Evolutionary conservation across 192 early-diverging fungal genomes (phyloP).

Genomic region (Coemansia sp.): DNA sequence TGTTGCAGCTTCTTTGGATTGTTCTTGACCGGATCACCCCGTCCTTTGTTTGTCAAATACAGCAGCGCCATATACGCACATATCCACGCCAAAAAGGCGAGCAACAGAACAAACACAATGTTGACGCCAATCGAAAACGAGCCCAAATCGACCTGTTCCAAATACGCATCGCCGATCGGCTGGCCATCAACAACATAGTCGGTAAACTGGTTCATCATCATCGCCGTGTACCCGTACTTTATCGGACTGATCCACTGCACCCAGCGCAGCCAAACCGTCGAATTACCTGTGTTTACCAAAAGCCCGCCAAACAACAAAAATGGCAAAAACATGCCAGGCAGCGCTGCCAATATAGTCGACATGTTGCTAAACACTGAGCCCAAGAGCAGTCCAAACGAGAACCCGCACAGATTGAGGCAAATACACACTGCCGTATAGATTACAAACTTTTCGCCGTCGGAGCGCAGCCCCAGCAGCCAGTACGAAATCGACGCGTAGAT

Average conservation of each 20-base stretch:
- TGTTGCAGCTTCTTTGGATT: constrained; percentile 6
- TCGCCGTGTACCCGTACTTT: constrained; percentile 60
- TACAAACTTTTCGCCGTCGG: constrained; percentile 44
- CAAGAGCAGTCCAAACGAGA: constrained; percentile 55
- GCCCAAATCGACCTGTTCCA: constrained; percentile 33
- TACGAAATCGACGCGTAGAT: constrained; percentile 52
- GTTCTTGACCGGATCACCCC: constrained; percentile 4
- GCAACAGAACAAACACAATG: constrained; percentile 25
- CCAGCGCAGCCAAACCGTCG: constrained; percentile 58
- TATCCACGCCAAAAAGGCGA: constrained; percentile 24
- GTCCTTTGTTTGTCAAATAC: constrained; percentile 16
- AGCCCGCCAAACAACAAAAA: constrained; percentile 61
- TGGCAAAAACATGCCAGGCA: constrained; percentile 58
- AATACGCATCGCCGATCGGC: constrained; percentile 37
- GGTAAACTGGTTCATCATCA: constrained; percentile 52
- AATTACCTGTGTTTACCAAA: constrained; percentile 60
- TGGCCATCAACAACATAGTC: constrained; percentile 39
- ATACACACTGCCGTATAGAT: constrained; percentile 39
- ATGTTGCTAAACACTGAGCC: constrained; percentile 54
- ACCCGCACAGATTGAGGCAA: constrained; percentile 49
- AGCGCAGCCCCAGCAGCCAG: constrained; percentile 59
- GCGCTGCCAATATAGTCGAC: constrained; percentile 43
- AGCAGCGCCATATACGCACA: constrained; percentile 33
- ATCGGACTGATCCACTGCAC: constrained; percentile 56
- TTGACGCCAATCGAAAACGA: constrained; percentile 45